Percentiles rank a stretch among this genome's conserved stretches.
Conservation (phyloP, 257 asterid species). For the Apocynum venetum region DNA sequence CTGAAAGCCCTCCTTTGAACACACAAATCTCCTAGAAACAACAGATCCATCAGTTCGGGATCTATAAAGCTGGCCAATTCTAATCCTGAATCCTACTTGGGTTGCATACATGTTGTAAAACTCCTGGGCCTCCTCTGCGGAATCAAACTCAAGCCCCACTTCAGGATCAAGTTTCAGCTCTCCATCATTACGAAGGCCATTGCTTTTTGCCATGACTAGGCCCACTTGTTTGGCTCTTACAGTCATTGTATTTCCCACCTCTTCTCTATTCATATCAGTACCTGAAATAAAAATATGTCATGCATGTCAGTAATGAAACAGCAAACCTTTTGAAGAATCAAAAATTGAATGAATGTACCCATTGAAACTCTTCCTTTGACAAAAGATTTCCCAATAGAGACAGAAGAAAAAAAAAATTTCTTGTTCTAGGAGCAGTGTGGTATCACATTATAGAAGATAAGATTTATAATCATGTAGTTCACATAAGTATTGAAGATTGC, state of each 20-base stretch:
- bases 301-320: neutral
- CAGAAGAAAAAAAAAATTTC: neutral
- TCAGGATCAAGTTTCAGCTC: conserved; percentile 64
- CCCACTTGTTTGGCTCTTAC: conserved; percentile 59
- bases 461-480: neutral
- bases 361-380: neutral
- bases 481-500: neutral
- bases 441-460: neutral
- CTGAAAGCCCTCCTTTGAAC: conserved; percentile 94
- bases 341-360: neutral
- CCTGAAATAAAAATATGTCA: conserved; percentile 18
- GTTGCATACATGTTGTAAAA: conserved; percentile 66
- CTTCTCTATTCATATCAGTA: conserved; percentile 71
- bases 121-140: conserved; percentile 91
- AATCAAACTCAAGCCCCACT: conserved; percentile 74
- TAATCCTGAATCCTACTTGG: conserved; percentile 70
- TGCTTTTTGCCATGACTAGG: conserved; percentile 36
- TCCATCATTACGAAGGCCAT: conserved; percentile 49
- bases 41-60: conserved; percentile 85
- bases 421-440: neutral
- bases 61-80: conserved; percentile 91
- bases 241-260: conserved; percentile 50
- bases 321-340: neutral
- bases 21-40: conserved; percentile 79
- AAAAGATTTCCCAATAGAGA: neutral